Conservation (phyloP, 192 early-diverging fungal species). For the Coemansia sp. region DNA sequence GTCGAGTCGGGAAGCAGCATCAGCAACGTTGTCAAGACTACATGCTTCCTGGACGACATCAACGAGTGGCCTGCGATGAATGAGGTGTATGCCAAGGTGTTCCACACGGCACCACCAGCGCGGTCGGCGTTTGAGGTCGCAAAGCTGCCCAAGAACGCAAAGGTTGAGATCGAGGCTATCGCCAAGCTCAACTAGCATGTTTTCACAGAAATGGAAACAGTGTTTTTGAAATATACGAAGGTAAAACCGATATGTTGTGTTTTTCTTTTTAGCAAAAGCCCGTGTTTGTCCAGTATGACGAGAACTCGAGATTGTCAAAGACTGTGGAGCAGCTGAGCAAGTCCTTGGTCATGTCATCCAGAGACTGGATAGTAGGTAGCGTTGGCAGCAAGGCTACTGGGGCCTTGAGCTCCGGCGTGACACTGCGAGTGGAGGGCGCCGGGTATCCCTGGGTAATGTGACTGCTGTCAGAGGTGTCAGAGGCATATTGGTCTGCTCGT, state of each 20-base stretch:
- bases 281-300: slow-evolving; percentile 19
- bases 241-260: background rate
- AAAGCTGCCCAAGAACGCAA: slow-evolving; percentile 83
- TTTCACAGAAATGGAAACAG: background rate
- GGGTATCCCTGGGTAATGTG: background rate
- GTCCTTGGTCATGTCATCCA: slow-evolving; percentile 40
- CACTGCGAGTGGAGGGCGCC: slow-evolving; percentile 4
- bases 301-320: slow-evolving; percentile 26
- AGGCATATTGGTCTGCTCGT: background rate
- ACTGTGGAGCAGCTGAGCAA: slow-evolving; percentile 20
- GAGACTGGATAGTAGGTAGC: slow-evolving; percentile 28
- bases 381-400: slow-evolving; percentile 15
- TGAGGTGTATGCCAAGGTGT: slow-evolving; percentile 79
- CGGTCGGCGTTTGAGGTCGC: slow-evolving; percentile 86
- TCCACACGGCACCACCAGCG: slow-evolving; percentile 66
- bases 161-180: slow-evolving; percentile 93
- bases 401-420: slow-evolving; percentile 4
- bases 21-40: slow-evolving; percentile 91
- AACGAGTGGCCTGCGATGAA: slow-evolving; percentile 92
- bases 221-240: background rate
- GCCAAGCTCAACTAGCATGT: slow-evolving; percentile 58
- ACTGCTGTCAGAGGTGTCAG: background rate
- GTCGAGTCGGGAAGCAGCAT: slow-evolving; percentile 76
- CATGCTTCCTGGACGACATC: slow-evolving; percentile 90
- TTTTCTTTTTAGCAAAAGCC: background rate